A percentile compares a stretch with the other conserved stretches of the same genome.
Evolutionary conservation across 352 stramenopile genomes (phyloP).

Genomic region (Phytophthora capsici): DNA sequence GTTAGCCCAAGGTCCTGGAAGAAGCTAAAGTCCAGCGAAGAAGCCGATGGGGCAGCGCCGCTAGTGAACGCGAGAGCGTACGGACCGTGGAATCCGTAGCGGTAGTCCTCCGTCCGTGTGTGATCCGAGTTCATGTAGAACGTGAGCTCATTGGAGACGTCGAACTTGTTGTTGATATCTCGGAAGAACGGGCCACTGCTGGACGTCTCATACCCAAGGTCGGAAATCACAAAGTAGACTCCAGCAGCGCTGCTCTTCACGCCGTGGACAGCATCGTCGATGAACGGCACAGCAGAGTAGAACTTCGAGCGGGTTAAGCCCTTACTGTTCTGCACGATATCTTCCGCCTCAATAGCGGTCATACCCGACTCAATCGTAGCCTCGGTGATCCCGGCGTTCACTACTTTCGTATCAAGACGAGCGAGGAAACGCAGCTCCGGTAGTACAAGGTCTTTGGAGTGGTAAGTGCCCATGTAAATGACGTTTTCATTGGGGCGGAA

Average conservation of each 20-base stretch:
- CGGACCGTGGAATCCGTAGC: constrained; percentile 59
- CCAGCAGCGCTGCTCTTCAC: constrained; percentile 50
- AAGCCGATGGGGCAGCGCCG: constrained; percentile 28
- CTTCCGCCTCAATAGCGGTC: constrained; percentile 46
- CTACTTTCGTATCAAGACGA: constrained; percentile 40
- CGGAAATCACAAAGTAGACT: constrained; percentile 62
- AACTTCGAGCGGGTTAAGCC: constrained; percentile 50
- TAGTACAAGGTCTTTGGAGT: constrained; percentile 36
- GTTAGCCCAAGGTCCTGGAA: constrained; percentile 45
- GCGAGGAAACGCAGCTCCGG: constrained; percentile 59
- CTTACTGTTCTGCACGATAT: constrained; percentile 41
- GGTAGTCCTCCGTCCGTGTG: constrained; percentile 59
- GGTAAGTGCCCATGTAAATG: constrained; percentile 59
- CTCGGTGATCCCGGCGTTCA: constrained; percentile 39
- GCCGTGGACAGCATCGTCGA: constrained; percentile 47
- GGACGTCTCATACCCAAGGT: constrained; percentile 53
- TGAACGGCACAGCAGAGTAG: constrained; percentile 48
- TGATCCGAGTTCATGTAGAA: constrained; percentile 76
- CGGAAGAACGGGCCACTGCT: constrained; percentile 55
- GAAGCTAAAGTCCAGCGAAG: constrained; percentile 46
- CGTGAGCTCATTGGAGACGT: constrained; percentile 53
- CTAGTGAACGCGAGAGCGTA: constrained; percentile 53
- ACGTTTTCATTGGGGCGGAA: constrained; percentile 55
- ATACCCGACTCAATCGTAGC: constrained; percentile 44
- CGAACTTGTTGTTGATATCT: constrained; percentile 66